Evolutionary conservation across 257 asterid species (phyloP).

Genomic region (Scutellaria galericulata): DNA sequence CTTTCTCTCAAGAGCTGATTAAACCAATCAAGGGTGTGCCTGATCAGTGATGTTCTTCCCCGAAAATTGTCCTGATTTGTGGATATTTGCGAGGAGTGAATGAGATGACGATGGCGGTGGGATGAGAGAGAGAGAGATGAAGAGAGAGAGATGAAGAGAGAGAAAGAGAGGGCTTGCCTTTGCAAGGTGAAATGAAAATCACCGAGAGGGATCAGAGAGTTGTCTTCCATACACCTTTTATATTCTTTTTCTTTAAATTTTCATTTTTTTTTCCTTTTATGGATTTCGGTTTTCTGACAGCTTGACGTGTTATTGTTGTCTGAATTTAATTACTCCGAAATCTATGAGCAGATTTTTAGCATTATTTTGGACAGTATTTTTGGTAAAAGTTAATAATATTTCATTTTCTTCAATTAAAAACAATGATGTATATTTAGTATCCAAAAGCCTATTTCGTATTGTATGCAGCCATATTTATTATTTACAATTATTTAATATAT

Average conservation of each 20-base stretch:
- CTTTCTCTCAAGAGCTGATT: conserved; percentile 39
- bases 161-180: conserved; percentile 30
- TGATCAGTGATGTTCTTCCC: conserved; percentile 36
- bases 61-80: conserved; percentile 22
- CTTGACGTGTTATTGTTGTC: conserved; percentile 17
- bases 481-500: too few species aligned
- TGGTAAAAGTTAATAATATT: too few species aligned
- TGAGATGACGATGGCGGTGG: conserved; percentile 39
- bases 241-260: background rate
- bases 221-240: conserved; percentile 45
- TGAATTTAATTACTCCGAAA: conserved; percentile 9
- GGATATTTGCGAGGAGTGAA: conserved; percentile 43
- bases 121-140: conserved; percentile 22
- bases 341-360: background rate
- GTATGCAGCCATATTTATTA: too few species aligned
- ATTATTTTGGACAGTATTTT: background rate
- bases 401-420: too few species aligned
- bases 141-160: background rate
- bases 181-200: conserved; percentile 55
- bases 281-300: conserved; percentile 29
- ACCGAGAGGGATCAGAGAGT: conserved; percentile 49
- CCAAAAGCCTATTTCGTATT: too few species aligned
- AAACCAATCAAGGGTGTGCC: conserved; percentile 30
- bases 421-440: too few species aligned
- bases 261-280: background rate